phyloP scores from a whole-genome alignment of 2,329 filamentous ascomycete genomes.

The Cladosporium sp. region DNA sequence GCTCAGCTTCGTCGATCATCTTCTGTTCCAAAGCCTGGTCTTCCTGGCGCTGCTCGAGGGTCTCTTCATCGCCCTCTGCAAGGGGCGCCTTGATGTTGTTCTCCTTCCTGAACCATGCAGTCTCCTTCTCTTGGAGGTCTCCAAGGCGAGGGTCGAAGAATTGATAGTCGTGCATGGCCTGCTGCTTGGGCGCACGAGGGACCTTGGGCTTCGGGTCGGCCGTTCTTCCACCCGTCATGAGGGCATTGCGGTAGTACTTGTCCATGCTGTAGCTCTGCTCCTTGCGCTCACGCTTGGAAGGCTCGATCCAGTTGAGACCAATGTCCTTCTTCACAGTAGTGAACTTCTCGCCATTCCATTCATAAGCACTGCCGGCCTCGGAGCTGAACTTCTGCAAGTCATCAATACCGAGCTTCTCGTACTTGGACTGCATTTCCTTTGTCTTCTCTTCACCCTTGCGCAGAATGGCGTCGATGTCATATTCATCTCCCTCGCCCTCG shows the following conservation, averaged over 20 bases:
- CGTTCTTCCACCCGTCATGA: slow-evolving; percentile 74
- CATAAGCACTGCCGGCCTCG: slow-evolving; percentile 76
- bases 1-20: slow-evolving; percentile 87
- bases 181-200: slow-evolving; percentile 88
- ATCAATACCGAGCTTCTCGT: slow-evolving; percentile 94
- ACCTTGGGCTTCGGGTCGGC: slow-evolving; percentile 90
- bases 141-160: slow-evolving; percentile 84
- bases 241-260: slow-evolving; percentile 92
- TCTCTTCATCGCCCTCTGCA: slow-evolving; percentile 84
- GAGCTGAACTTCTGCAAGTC: slow-evolving; percentile 97
- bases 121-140: slow-evolving; percentile 93
- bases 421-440: slow-evolving; percentile 84
- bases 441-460: slow-evolving; percentile 84
- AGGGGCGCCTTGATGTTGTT: slow-evolving; percentile 92
- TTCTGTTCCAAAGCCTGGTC: slow-evolving; percentile 84
- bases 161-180: slow-evolving; percentile 90
- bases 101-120: slow-evolving; percentile 91
- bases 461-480: slow-evolving; percentile 87
- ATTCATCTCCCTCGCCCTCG: slow-evolving; percentile 67
- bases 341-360: slow-evolving; percentile 98
- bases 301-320: slow-evolving; percentile 95
- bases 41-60: slow-evolving; percentile 76
- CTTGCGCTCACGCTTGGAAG: slow-evolving; percentile 95
- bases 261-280: slow-evolving; percentile 98
- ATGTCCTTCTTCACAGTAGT: slow-evolving; percentile 80